A percentile compares a stretch with the other conserved stretches of the same genome.
Conservation (phyloP, 192 early-diverging fungal species). For the Coemansia sp. region DNA sequence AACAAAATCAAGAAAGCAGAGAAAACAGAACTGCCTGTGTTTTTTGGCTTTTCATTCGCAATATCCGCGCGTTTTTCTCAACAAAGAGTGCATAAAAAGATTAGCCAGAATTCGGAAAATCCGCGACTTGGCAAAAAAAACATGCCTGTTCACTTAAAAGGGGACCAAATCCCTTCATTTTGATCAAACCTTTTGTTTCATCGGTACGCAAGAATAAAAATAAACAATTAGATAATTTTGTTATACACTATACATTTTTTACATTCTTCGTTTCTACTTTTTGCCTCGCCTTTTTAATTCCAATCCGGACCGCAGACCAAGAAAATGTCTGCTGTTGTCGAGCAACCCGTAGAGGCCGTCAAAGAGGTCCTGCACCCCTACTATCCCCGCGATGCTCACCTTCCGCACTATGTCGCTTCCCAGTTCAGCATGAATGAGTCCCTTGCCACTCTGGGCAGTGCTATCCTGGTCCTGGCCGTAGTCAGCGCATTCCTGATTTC, state of each 20-base stretch:
- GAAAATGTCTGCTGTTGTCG: conserved; percentile 8
- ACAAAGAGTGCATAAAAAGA: neutral
- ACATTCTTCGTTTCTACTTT: no score
- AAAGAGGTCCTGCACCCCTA: conserved; percentile 31
- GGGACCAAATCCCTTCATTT: no score
- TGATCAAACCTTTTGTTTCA: no score
- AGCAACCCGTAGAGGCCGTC: conserved; percentile 2
- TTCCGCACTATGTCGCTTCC: conserved; percentile 45
- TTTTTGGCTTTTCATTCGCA: neutral
- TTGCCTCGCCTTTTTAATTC: neutral
- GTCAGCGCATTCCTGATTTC: conserved; percentile 25
- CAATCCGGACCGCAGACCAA: no score
- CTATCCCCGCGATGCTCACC: conserved; percentile 32
- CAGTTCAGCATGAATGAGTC: conserved; percentile 33
- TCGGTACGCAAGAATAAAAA: no score
- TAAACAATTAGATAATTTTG: neutral
- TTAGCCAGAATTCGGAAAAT: neutral
- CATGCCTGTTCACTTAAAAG: no score
- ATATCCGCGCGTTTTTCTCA: neutral
- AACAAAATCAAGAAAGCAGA: conserved; percentile 6
- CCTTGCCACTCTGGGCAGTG: conserved; percentile 31
- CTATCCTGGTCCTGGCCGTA: conserved; percentile 15
- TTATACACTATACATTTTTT: no score
- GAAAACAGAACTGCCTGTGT: neutral
- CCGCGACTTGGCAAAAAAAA: no score